A percentile compares a stretch with the other conserved stretches of the same genome.
Evolutionary conservation across 495 filamentous ascomycete genomes (phyloP).

Genomic region (Baudoinia panamericana): DNA sequence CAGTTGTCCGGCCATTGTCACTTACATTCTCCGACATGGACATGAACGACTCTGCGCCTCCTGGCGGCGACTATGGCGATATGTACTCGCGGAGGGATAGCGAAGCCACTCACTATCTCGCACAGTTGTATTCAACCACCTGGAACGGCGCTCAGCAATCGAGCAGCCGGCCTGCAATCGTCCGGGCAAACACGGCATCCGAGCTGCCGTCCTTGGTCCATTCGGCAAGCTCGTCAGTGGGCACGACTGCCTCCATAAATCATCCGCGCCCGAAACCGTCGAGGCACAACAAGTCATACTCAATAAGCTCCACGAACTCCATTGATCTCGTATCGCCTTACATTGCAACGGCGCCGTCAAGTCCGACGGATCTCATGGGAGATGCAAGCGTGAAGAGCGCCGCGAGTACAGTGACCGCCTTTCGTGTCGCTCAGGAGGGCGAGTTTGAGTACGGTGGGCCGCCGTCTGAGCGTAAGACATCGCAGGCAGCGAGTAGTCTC

Average conservation of each 20-base stretch:
- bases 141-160: neutral
- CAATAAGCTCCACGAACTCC: constrained; percentile 19
- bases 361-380: constrained; percentile 13
- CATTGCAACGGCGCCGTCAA: neutral
- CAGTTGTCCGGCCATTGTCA: constrained; percentile 20
- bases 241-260: constrained; percentile 21
- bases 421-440: constrained; percentile 1
- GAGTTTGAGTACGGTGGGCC: neutral
- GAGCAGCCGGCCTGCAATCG: too few relatives aligned
- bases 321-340: constrained; percentile 25
- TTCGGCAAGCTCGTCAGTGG: constrained; percentile 27
- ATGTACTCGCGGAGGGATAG: constrained; percentile 14
- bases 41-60: constrained; percentile 6
- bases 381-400: constrained; percentile 20
- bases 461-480: neutral
- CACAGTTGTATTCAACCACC: constrained; percentile 23
- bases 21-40: constrained; percentile 23
- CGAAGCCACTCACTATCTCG: constrained; percentile 24
- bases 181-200: too few relatives aligned
- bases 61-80: constrained; percentile 19
- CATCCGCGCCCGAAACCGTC: constrained; percentile 24
- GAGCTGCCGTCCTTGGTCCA: constrained; percentile 25
- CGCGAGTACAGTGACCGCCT: constrained; percentile 17
- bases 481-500: constrained; percentile 11
- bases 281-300: constrained; percentile 24